Evolutionary conservation across 441 rosid species (phyloP).

Genomic region (Corymbia citriodora): DNA sequence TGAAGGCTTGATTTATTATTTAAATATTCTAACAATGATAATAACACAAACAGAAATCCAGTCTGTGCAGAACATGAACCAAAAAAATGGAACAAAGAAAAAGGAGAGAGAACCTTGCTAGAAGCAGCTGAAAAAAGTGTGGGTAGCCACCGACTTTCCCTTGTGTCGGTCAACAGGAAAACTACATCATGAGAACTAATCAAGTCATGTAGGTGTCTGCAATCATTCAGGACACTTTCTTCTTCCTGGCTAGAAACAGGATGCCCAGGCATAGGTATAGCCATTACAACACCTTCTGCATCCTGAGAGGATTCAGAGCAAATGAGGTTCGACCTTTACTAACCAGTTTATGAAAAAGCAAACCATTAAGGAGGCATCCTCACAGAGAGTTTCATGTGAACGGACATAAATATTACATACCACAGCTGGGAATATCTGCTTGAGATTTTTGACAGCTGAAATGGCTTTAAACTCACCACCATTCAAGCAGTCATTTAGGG

Average conservation of each 20-base stretch:
- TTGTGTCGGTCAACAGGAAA: constrained; percentile 92
- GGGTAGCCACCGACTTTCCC: constrained; percentile 99
- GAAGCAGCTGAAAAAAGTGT: constrained; percentile 73
- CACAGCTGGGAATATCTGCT: constrained; percentile 83
- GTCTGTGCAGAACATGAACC: background rate
- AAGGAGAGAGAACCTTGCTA: constrained; percentile 53
- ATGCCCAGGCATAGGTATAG: constrained; percentile 99
- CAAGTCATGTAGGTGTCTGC: constrained; percentile 54
- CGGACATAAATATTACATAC: constrained; percentile 16
- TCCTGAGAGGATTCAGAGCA: constrained; percentile 27
- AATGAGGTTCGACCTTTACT: background rate
- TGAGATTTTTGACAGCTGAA: constrained; percentile 85
- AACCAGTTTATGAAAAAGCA: background rate
- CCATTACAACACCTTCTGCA: constrained; percentile 76
- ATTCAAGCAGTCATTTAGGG: constrained; percentile 73
- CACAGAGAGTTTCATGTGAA: background rate
- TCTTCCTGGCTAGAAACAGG: constrained; percentile 78
- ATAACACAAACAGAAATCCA: background rate
- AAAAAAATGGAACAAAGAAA: background rate
- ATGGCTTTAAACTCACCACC: constrained; percentile 84
- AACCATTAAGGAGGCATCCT: background rate
- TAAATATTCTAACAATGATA: background rate
- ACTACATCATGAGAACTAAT: constrained; percentile 82
- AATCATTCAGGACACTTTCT: constrained; percentile 62
- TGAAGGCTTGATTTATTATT: too few relatives aligned